Evolutionary conservation across 2,329 filamentous ascomycete genomes (phyloP), one percentile per base, ranked within the genome.

Genomic region (Ascochyta koolunga): DNA sequence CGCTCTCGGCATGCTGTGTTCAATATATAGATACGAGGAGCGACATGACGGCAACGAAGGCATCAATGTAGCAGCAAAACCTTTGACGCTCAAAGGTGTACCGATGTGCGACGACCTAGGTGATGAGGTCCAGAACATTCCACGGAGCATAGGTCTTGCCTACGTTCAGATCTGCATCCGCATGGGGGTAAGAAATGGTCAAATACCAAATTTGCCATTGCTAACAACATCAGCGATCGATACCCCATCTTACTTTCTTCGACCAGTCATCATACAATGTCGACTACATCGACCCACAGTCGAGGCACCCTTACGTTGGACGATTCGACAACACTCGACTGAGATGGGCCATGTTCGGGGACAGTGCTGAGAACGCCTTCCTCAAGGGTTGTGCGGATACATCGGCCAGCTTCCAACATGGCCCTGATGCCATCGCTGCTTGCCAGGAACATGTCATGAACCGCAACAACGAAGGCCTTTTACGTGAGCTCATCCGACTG

Each of bases 251-350:
- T 13, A 80, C 80, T 0, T 83, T 83, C 57, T 79, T 79, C 15
- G 82, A 83, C 54, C 81, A 84, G 61, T 78, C 80, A 1, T 82
- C 80, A 0, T 82, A 82, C 64, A 84, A 84, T 52, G 72, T 82
- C 52, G 80, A 78, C 62, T 74, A 82, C 49, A 73, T 75, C 19
- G 80, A 83, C 49, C 73, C 77, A 1, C 80, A 76, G 1, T 82
- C 81, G 0, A 78, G 63, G 0, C 76, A 78, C 36, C 82, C 82
- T 2, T 84, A 83, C 48, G 70, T 66, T 25, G 65, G 62, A 11
- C 58, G 65, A 13, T 66, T 66, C 50, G 65, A 67, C 47, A 67
- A 67, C 47, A 66, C 56, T 18, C 38, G 43, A 36, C 49, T 67
- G 19, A 41, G 65, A 32, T 67, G 65, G 65, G 59, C 44, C 24